These are phyloP conservation scores for Blepharisma stoltei DNA, from an alignment of 73 alveolate genomes.

Conservation along the genomic window DNA sequence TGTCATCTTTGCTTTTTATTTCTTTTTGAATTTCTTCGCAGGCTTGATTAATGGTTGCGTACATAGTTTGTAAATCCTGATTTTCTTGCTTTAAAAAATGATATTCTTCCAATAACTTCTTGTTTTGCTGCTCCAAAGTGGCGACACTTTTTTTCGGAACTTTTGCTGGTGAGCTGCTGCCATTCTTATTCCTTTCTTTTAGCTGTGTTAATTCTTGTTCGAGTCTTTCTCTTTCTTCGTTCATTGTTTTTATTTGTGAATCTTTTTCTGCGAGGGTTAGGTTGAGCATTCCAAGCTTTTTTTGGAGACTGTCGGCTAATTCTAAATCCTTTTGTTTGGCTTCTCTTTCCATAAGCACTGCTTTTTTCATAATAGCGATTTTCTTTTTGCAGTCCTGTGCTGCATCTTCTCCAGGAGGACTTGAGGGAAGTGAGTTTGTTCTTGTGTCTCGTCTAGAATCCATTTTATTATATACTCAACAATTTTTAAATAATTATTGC, in stretches of 20 bases:
- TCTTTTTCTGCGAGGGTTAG: neutral
- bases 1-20: neutral
- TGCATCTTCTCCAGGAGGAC: neutral
- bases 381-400: neutral
- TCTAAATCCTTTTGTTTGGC: conserved; percentile 16
- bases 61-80: neutral
- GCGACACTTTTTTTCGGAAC: conserved; percentile 12
- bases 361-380: conserved; percentile 10
- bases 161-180: neutral
- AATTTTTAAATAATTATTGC: too few relatives aligned
- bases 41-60: neutral
- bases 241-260: neutral
- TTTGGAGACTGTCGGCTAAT: neutral
- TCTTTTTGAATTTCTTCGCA: neutral
- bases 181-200: neutral
- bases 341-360: conserved; percentile 20
- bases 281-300: neutral
- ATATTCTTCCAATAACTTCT: neutral
- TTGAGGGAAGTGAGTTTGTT: neutral
- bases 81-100: neutral
- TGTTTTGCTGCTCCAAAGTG: conserved; percentile 3
- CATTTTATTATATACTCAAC: too few relatives aligned
- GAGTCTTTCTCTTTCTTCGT: neutral
- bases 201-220: neutral
- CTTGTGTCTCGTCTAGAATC: neutral